These are phyloP conservation scores for Golubevia pallescens DNA, from an alignment of 1,284 basidiomycete genomes.

Conservation along the genomic window DNA sequence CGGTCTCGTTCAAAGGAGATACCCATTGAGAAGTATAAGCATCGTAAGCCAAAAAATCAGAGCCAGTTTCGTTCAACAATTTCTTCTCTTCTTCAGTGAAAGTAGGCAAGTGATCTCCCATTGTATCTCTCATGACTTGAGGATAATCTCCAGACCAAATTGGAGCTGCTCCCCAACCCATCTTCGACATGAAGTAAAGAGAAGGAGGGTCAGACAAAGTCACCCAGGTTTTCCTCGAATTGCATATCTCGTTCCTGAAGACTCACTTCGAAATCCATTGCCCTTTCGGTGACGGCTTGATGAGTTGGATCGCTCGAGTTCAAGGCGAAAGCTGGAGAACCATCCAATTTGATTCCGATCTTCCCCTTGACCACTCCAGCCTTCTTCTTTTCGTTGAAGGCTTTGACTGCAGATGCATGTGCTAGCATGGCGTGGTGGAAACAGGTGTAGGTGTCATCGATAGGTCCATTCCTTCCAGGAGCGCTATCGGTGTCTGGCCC, in stretches of 20 bases:
- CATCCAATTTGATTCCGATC: conserved; percentile 19
- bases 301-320: conserved; percentile 1
- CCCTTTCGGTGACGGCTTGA: neutral
- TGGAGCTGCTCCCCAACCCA: conserved; percentile 15
- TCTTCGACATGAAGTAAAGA: neutral
- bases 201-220: neutral
- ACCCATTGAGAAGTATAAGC: conserved; percentile 12
- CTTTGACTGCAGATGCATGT: conserved; percentile 11
- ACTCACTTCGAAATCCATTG: conserved; percentile 8
- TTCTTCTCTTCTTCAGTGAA: conserved; percentile 10
- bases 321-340: conserved; percentile 7
- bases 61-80: conserved; percentile 7
- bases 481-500: conserved; percentile 10
- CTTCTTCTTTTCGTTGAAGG: conserved; percentile 13
- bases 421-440: conserved; percentile 16
- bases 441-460: conserved; percentile 7
- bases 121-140: neutral
- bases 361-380: conserved; percentile 8
- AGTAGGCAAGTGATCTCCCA: conserved; percentile 7
- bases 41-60: conserved; percentile 17
- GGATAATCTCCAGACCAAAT: conserved; percentile 13
- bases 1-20: conserved; percentile 3
- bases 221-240: neutral
- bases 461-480: conserved; percentile 8
- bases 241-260: neutral